phyloP scores from a whole-genome alignment of 108 stramenopile genomes.

The Tribonema minus region DNA sequence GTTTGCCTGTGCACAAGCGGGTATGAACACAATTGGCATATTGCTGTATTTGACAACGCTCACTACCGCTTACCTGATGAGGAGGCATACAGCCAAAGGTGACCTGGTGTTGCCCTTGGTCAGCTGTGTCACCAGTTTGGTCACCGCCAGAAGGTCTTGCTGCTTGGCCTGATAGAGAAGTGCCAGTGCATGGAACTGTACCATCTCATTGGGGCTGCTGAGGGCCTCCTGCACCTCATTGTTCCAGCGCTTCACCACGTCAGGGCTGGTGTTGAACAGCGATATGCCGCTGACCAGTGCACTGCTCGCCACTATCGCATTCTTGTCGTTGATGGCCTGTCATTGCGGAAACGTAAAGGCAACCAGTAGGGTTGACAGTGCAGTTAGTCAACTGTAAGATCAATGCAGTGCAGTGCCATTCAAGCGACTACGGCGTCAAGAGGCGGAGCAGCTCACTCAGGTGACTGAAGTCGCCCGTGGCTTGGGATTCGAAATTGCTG shows the following conservation, averaged over 20 bases:
- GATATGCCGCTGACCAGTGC: conserved; percentile 74
- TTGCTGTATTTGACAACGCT: no score
- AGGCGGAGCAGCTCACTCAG: no score
- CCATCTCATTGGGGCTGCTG: conserved; percentile 86
- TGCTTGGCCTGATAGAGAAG: conserved; percentile 97
- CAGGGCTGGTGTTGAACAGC: conserved; percentile 45
- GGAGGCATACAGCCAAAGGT: conserved; percentile 82
- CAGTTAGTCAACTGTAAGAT: no score
- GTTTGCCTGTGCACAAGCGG: no score
- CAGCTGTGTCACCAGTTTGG: conserved; percentile 86
- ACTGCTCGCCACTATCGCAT: conserved; percentile 85
- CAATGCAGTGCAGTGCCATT: no score
- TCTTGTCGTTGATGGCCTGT: conserved; percentile 95
- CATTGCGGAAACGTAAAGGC: no score
- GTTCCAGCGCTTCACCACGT: conserved; percentile 44
- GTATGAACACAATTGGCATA: no score
- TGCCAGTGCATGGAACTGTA: conserved; percentile 96
- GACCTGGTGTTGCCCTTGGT: conserved; percentile 78
- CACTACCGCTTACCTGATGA: conserved; percentile 79
- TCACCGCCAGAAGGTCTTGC: conserved; percentile 90
- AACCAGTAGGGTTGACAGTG: no score
- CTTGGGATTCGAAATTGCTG: no score
- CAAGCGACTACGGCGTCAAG: no score
- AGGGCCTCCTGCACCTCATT: conserved; percentile 78
- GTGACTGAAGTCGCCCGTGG: no score